Evolutionary conservation across 2,329 filamentous ascomycete species (phyloP).

Genomic region (Periconia sp.): DNA sequence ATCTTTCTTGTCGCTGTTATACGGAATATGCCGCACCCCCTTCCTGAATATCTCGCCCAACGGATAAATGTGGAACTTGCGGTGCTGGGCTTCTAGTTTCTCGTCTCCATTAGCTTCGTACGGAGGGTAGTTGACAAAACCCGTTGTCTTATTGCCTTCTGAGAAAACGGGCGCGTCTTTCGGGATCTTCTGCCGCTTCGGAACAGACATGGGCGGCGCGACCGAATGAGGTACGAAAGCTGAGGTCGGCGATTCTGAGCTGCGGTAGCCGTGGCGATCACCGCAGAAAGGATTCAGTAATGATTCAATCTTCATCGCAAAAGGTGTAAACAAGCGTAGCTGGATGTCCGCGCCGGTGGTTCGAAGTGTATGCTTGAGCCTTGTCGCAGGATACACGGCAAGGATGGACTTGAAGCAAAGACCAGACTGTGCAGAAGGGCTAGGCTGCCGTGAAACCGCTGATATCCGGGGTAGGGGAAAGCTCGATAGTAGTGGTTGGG

Average conservation of each 20-base stretch:
- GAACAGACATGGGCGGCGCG: conserved; percentile 9
- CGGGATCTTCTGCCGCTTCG: conserved; percentile 61
- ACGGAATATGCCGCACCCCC: conserved; percentile 74
- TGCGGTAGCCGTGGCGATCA: conserved; percentile 21
- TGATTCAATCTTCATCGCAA: conserved; percentile 47
- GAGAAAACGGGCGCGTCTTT: conserved; percentile 70
- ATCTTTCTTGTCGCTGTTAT: conserved; percentile 91
- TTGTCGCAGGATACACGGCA: conserved; percentile 23
- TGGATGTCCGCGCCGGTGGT: conserved; percentile 4
- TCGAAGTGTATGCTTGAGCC: conserved; percentile 12
- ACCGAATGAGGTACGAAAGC: conserved; percentile 13
- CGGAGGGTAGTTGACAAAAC: conserved; percentile 74
- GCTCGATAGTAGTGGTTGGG: conserved; percentile 24
- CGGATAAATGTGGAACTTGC: conserved; percentile 70
- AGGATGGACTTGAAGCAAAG: conserved; percentile 25
- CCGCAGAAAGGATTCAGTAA: conserved; percentile 47
- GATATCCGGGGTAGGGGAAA: conserved; percentile 16
- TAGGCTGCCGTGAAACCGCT: conserved; percentile 31
- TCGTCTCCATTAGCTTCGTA: conserved; percentile 67
- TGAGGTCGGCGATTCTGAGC: conserved; percentile 19
- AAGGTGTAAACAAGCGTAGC: background rate
- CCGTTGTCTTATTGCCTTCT: conserved; percentile 64
- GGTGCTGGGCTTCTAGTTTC: conserved; percentile 63
- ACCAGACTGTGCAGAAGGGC: conserved; percentile 16
- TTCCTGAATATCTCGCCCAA: conserved; percentile 63